phyloP scores from a whole-genome alignment of 75 land plant species.

The Larix kaempferi region DNA sequence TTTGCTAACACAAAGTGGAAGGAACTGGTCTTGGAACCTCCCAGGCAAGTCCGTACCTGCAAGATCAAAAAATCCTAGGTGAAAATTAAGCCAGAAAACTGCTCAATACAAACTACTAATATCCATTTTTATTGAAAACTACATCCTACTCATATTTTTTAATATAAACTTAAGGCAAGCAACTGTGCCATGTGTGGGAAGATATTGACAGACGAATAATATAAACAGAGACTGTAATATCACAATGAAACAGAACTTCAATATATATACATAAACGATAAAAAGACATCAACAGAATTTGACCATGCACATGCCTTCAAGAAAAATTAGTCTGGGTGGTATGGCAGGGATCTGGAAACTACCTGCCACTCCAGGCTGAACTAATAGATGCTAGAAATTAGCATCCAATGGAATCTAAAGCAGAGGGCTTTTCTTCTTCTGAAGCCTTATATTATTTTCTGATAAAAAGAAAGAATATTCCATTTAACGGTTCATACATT shows the following conservation, averaged over 20 bases:
- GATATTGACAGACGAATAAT: not conserved
- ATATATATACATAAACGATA: no score
- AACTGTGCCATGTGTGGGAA: not conserved
- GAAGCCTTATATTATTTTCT: no score
- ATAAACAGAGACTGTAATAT: not conserved
- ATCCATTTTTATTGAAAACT: no score
- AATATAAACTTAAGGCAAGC: not conserved
- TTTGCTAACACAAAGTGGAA: slow-evolving; percentile 53
- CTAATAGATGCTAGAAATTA: not conserved
- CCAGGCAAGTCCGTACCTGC: slow-evolving; percentile 79
- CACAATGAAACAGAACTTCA: no score
- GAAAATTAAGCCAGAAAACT: not conserved
- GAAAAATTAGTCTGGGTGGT: no score
- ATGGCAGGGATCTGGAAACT: no score
- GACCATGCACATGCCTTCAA: no score
- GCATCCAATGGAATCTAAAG: not conserved
- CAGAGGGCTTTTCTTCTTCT: not conserved
- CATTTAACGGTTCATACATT: no score
- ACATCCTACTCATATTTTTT: not conserved
- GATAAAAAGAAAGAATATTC: no score
- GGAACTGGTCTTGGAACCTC: slow-evolving; percentile 86
- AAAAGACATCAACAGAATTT: no score
- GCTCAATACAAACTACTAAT: no score
- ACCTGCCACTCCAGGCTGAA: not conserved
- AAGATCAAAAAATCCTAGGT: slow-evolving; percentile 1